Percentiles rank a stretch among this genome's conserved stretches.
These are phyloP conservation scores for Ambrosia artemisiifolia DNA, from an alignment of 129 eudicot genomes.

Conservation along the genomic window DNA sequence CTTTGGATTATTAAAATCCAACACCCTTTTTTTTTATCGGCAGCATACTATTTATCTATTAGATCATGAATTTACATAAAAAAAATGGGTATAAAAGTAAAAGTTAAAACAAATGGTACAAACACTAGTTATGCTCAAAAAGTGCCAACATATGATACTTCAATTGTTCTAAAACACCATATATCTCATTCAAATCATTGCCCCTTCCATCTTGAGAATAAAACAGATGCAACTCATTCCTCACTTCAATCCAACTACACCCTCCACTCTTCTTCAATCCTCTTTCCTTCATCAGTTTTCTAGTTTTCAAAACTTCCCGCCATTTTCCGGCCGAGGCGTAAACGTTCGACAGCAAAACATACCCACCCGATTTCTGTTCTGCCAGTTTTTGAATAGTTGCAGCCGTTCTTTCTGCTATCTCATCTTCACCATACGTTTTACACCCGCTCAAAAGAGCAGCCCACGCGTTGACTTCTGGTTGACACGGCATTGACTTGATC, in stretches of 20 bases:
- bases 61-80: not conserved
- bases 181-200: conserved; percentile 37
- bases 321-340: conserved; percentile 70
- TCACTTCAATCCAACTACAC: conserved; percentile 77
- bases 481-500: conserved; percentile 51
- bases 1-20: too few species aligned
- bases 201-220: conserved; percentile 63
- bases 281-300: conserved; percentile 59
- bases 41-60: not conserved
- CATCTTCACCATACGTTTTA: conserved; percentile 41
- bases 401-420: conserved; percentile 43
- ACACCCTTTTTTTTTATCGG: too few species aligned
- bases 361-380: conserved; percentile 57
- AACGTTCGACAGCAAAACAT: conserved; percentile 54
- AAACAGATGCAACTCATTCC: conserved; percentile 45
- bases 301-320: conserved; percentile 50
- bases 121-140: conserved; percentile 9
- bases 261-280: conserved; percentile 65
- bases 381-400: conserved; percentile 40
- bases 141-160: conserved; percentile 43
- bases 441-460: conserved; percentile 73
- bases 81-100: not conserved
- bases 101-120: not conserved
- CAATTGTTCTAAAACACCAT: conserved; percentile 42
- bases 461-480: conserved; percentile 61